A percentile compares a stretch with the other conserved stretches of the same genome.
Evolutionary conservation across 2,329 filamentous ascomycete species (phyloP).

Genomic region (Diaporthe batatas): DNA sequence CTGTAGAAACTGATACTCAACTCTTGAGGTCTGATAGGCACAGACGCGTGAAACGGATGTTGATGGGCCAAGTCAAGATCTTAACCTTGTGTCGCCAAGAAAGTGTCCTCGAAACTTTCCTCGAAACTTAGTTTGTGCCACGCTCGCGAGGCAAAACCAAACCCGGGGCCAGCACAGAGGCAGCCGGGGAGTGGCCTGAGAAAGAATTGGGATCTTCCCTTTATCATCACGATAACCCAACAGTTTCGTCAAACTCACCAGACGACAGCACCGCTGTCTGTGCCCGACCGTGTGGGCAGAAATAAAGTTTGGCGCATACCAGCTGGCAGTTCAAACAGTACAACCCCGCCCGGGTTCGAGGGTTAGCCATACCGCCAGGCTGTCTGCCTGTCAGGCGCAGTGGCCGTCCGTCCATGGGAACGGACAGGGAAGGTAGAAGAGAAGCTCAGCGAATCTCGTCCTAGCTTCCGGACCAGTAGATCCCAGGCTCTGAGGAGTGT

Average conservation of each 20-base stretch:
- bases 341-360: constrained; percentile 24
- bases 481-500: constrained; percentile 13
- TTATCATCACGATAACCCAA: neutral
- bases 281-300: neutral
- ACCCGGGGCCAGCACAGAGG: neutral
- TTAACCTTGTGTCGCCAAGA: constrained; percentile 25
- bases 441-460: constrained; percentile 14
- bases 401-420: neutral
- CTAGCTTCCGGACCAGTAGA: neutral
- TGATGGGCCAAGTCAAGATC: constrained; percentile 26
- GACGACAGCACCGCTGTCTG: neutral
- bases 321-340: constrained; percentile 5
- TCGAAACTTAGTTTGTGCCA: constrained; percentile 4
- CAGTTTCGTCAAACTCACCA: neutral
- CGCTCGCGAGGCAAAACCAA: neutral
- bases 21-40: neutral
- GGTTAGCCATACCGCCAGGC: constrained; percentile 16
- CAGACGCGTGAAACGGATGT: neutral
- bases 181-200: neutral
- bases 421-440: constrained; percentile 7
- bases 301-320: constrained; percentile 7
- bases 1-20: neutral
- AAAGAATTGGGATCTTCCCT: neutral
- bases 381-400: neutral
- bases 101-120: constrained; percentile 10